phyloP scores from a whole-genome alignment of 495 filamentous ascomycete species.

The Aspergillus nanangensis region DNA sequence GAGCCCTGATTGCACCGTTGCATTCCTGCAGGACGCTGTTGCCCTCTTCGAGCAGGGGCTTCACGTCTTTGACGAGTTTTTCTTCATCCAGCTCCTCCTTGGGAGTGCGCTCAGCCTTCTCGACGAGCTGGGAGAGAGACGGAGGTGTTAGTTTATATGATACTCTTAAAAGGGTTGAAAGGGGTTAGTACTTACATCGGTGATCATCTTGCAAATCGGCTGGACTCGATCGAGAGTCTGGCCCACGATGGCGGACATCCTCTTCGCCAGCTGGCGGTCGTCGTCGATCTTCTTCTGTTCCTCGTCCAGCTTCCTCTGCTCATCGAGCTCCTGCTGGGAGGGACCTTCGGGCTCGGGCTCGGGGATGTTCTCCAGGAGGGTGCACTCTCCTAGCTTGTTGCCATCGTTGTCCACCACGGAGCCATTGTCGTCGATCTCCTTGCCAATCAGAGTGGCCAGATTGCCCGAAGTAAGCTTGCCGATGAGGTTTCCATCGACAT shows the following conservation, averaged over 20 bases:
- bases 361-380: slow-evolving; percentile 72
- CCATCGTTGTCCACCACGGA: slow-evolving; percentile 81
- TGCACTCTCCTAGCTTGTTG: slow-evolving; percentile 74
- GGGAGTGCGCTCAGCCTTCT: slow-evolving; percentile 75
- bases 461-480: slow-evolving; percentile 75
- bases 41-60: slow-evolving; percentile 82
- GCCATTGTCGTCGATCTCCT: slow-evolving; percentile 81
- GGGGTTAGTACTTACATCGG: slow-evolving; percentile 59
- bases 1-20: slow-evolving; percentile 83
- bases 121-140: too few relatives aligned
- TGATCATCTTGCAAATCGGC: slow-evolving; percentile 85
- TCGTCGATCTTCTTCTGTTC: slow-evolving; percentile 55
- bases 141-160: too few relatives aligned
- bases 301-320: slow-evolving; percentile 48
- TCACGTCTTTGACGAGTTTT: slow-evolving; percentile 76
- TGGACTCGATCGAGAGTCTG: slow-evolving; percentile 79
- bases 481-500: slow-evolving; percentile 75
- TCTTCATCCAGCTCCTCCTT: slow-evolving; percentile 92
- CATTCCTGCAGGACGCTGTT: slow-evolving; percentile 77
- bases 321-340: slow-evolving; percentile 27
- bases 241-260: slow-evolving; percentile 69
- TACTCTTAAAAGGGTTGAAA: too few relatives aligned
- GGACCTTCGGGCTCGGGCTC: slow-evolving; percentile 37
- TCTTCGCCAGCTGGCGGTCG: slow-evolving; percentile 70
- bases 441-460: slow-evolving; percentile 63